phyloP scores from a whole-genome alignment of 1,284 basidiomycete genomes.

The Ceratobasidium sp. region DNA sequence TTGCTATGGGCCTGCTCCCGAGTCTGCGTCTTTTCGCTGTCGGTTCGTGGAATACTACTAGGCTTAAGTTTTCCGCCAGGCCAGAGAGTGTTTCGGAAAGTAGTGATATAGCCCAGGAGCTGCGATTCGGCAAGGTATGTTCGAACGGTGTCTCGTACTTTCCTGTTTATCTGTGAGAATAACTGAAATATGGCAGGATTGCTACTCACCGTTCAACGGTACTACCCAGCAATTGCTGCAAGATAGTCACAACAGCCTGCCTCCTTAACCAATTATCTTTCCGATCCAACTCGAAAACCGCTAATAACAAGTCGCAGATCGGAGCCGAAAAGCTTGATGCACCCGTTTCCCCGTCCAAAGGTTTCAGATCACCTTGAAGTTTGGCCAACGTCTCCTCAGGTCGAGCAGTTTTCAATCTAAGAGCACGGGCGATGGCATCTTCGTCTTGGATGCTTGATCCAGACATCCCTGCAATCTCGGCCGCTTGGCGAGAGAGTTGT shows the following conservation, averaged over 20 bases:
- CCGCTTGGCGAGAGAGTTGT: slow-evolving; percentile 85
- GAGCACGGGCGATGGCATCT: slow-evolving; percentile 80
- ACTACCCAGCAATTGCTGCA: slow-evolving; percentile 94
- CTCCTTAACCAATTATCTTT: slow-evolving; percentile 95
- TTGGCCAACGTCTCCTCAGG: slow-evolving; percentile 74
- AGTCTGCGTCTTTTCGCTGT: slow-evolving; percentile 81
- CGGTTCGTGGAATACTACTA: slow-evolving; percentile 70
- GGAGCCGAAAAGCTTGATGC: slow-evolving; percentile 90
- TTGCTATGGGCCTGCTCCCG: slow-evolving; percentile 88
- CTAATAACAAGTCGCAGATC: slow-evolving; percentile 92
- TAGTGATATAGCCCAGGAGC: slow-evolving; percentile 71
- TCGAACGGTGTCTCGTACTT: slow-evolving; percentile 83
- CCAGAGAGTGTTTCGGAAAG: slow-evolving; percentile 82
- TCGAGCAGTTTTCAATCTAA: slow-evolving; percentile 71
- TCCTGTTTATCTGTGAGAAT: slow-evolving; percentile 60
- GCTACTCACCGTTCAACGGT: slow-evolving; percentile 87
- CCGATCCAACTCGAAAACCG: slow-evolving; percentile 93
- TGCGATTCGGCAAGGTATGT: slow-evolving; percentile 71
- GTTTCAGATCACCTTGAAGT: slow-evolving; percentile 73
- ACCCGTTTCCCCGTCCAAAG: slow-evolving; percentile 84
- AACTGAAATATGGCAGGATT: background rate
- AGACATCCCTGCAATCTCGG: slow-evolving; percentile 84
- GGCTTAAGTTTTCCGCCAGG: slow-evolving; percentile 79
- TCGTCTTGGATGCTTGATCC: slow-evolving; percentile 84
- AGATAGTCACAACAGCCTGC: slow-evolving; percentile 95